Conservation (phyloP, 140 eudicot genomes). For the Cichorium intybus region DNA sequence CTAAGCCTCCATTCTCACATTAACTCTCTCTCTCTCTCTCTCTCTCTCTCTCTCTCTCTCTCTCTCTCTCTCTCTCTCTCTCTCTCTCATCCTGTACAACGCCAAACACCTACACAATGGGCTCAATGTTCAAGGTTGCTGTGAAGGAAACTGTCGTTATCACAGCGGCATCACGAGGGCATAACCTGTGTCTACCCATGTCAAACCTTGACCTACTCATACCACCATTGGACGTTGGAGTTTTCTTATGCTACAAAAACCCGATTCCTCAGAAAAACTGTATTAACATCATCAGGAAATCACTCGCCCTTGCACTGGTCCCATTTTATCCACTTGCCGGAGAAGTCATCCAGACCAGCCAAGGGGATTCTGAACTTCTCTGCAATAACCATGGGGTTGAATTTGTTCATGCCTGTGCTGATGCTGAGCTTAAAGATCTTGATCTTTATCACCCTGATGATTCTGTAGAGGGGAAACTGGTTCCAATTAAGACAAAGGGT, state of each 20-base stretch:
- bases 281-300: constrained; percentile 32
- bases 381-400: constrained; percentile 68
- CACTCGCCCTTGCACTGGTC: constrained; percentile 43
- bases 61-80: no score
- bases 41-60: no score
- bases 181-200: constrained; percentile 40
- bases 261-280: neutral
- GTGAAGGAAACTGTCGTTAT: constrained; percentile 39
- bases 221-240: constrained; percentile 45
- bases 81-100: no score
- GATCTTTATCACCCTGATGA: constrained; percentile 44
- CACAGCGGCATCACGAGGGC: constrained; percentile 30
- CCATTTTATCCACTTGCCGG: constrained; percentile 56
- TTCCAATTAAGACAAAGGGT: constrained; percentile 36
- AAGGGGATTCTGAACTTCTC: constrained; percentile 47
- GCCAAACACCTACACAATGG: no score
- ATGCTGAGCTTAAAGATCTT: constrained; percentile 38
- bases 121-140: neutral
- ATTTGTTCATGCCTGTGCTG: constrained; percentile 40
- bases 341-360: constrained; percentile 38
- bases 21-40: no score
- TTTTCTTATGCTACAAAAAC: constrained; percentile 55
- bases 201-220: constrained; percentile 65
- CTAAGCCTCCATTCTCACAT: no score
- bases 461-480: constrained; percentile 39